phyloP scores from a whole-genome alignment of 768 basidiomycete genomes.

The Lactarius trivialis region DNA sequence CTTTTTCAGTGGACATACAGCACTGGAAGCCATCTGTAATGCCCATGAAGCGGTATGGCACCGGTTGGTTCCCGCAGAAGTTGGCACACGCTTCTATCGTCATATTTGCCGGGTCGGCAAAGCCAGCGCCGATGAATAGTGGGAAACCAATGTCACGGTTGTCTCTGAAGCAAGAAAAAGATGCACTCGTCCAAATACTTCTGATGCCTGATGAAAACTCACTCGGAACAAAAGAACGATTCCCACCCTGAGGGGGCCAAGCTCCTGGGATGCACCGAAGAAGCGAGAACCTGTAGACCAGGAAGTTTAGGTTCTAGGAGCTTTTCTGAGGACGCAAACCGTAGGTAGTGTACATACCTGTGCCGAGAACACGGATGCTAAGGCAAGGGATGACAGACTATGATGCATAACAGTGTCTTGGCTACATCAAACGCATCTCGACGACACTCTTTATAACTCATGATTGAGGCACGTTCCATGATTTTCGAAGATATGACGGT shows the following conservation, averaged over 20 bases:
- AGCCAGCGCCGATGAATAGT: conserved; percentile 46
- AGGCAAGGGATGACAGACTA: background rate
- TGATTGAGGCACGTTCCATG: background rate
- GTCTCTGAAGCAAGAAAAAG: background rate
- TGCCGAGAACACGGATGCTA: background rate
- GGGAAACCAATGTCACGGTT: background rate
- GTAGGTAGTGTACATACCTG: background rate
- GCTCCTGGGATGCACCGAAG: background rate
- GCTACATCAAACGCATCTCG: background rate
- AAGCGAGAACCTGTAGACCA: background rate
- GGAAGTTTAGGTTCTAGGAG: too few species aligned
- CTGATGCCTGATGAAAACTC: background rate
- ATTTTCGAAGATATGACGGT: background rate
- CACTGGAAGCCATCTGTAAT: conserved; percentile 58
- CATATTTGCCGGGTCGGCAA: conserved; percentile 45
- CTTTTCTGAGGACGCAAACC: conserved; percentile 23
- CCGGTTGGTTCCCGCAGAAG: conserved; percentile 36
- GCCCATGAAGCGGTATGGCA: conserved; percentile 52
- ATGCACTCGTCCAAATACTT: background rate
- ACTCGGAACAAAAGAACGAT: background rate
- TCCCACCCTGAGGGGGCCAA: background rate
- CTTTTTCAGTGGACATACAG: conserved; percentile 32
- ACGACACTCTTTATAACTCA: background rate
- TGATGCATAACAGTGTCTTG: background rate
- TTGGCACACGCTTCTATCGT: conserved; percentile 46